A percentile compares a stretch with the other conserved stretches of the same genome.
These are phyloP conservation scores for Rhodotorula sp. DNA, from an alignment of 1,284 basidiomycete genomes.

Conservation along the genomic window DNA sequence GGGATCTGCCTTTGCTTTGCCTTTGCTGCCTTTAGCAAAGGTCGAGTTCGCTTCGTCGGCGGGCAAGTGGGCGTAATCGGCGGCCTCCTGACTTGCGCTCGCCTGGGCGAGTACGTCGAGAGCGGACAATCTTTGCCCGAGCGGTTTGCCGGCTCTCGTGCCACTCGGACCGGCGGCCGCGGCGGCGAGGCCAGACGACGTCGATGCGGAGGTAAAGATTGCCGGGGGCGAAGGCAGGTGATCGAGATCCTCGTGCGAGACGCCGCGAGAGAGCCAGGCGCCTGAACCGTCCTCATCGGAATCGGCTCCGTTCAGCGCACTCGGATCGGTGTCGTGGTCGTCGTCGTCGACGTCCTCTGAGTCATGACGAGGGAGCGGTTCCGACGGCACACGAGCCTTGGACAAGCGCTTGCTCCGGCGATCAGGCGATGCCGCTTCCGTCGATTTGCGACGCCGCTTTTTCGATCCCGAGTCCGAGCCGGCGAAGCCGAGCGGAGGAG, in stretches of 20 bases:
- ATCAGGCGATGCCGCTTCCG: background rate
- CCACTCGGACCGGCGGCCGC: background rate
- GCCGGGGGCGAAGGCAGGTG: conserved; percentile 9
- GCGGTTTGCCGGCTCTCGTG: background rate
- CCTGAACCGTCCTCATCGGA: background rate
- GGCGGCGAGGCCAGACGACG: background rate
- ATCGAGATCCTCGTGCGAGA: background rate
- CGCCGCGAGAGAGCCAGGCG: background rate
- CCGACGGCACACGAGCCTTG: too few species aligned
- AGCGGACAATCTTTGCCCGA: conserved; percentile 22
- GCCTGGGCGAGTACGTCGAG: conserved; percentile 42
- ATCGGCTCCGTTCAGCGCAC: background rate
- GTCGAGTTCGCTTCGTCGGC: too few species aligned
- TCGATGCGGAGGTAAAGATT: background rate
- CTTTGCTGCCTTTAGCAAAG: background rate
- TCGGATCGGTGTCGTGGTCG: too few species aligned
- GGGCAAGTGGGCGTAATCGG: background rate
- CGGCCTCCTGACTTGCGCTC: conserved; percentile 8
- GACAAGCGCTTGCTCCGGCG: background rate
- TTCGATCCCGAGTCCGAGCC: background rate
- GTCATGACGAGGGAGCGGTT: too few species aligned
- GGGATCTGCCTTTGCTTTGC: background rate
- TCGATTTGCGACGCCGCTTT: background rate
- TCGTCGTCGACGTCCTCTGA: background rate
- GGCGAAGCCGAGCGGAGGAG: background rate